Evolutionary conservation across 306 rosid species (phyloP), one percentile per base, ranked within the genome.

Genomic region (Vigna angularis): DNA sequence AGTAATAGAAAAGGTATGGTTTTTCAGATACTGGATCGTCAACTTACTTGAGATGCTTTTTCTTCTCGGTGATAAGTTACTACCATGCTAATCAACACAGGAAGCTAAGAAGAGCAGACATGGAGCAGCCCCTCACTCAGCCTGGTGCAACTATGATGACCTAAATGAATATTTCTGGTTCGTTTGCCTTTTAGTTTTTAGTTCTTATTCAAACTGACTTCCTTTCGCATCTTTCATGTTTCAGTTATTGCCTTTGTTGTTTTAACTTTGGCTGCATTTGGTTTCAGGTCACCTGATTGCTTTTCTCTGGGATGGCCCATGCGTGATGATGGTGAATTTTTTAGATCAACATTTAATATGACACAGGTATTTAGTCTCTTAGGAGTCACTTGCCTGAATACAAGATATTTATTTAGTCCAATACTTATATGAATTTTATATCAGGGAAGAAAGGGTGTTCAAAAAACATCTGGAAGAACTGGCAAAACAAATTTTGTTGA

Each of bases 231-330:
- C 44, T 53, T 72, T 67, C 74, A 24, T 63, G 48, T 30, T 30
- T 62, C 42, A 50, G 40, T 40, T 71, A 8, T 62, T 62, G 45
- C 52, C 52, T 56, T 58, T 59, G 75, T 64, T 59, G 69, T 44
- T 82, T 47, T 64, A 71, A 69, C 76, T 74, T 52, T 63, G 45
- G 26, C 75, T 53, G 18, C 67, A 67, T 72, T 79, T 28, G 62
- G 52, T 66, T 66, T 34, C 66, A 93, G 98, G 98, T 88, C 93
- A 38, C 73, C 98, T 78, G 89, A 89, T 83, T 91, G 98, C 91
- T 93, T 93, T 80, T 89, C 98, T 84, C 97, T 93, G 40, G 98
- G 98, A 73, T 93, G 98, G 98, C 98, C 98, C 47, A 93, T 93
- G 98, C 96, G 98, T 58, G 98, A 93, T 61, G 98, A 93, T 84